Conservation (phyloP, 2,329 filamentous ascomycete species). For the Microdochium nivale region DNA sequence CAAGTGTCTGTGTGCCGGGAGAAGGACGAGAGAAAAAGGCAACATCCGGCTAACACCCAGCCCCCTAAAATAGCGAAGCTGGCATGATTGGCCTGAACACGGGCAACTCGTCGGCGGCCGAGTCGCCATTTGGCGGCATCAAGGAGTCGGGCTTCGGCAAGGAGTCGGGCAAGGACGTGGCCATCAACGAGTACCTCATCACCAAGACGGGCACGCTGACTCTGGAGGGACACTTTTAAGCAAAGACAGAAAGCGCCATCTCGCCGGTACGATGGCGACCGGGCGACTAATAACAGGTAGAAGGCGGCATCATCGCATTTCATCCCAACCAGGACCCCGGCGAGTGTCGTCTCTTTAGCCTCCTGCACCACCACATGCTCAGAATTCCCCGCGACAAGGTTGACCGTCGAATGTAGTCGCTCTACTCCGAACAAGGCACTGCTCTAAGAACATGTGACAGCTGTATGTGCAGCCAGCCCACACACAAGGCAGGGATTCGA, state of each 20-base stretch:
- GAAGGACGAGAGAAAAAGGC: no score
- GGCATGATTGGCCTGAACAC: constrained; percentile 36
- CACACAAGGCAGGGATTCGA: no score
- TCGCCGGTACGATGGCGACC: no score
- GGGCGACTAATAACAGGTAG: no score
- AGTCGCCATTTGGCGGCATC: constrained; percentile 38
- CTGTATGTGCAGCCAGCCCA: no score
- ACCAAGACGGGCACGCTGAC: constrained; percentile 4
- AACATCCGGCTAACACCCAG: background rate
- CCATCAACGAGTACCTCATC: constrained; percentile 3
- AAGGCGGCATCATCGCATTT: background rate
- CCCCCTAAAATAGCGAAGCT: constrained; percentile 34
- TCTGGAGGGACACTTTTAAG: background rate
- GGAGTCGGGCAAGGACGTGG: constrained; percentile 3
- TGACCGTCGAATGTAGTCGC: no score
- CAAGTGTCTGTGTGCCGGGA: no score
- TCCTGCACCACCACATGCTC: no score
- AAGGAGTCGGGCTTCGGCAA: constrained; percentile 35
- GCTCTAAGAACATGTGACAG: no score
- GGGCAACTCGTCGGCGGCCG: constrained; percentile 32
- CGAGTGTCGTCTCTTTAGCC: no score
- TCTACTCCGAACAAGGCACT: no score
- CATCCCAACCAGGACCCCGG: background rate
- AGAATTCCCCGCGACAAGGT: no score
- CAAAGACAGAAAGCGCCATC: background rate